Conservation (phyloP, 805 yeast genomes). For the Wickerhamiella hasegawae region DNA sequence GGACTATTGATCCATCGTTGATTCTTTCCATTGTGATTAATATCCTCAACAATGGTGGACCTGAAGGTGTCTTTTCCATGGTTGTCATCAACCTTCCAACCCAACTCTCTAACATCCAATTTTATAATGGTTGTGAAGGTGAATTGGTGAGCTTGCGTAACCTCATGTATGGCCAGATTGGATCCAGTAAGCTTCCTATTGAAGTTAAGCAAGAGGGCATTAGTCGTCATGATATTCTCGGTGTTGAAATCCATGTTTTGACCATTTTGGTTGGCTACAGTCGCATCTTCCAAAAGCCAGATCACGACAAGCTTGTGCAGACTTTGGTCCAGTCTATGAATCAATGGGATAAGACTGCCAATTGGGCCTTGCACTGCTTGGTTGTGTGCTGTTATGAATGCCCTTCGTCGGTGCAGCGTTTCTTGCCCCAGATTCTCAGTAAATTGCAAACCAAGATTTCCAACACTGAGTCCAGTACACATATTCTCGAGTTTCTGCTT, state of each 20-base stretch:
- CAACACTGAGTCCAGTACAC: slow-evolving; percentile 49
- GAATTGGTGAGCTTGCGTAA: slow-evolving; percentile 28
- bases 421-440: slow-evolving; percentile 50
- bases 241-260: slow-evolving; percentile 35
- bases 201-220: neutral
- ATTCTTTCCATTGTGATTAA: slow-evolving; percentile 33
- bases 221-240: slow-evolving; percentile 24
- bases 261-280: slow-evolving; percentile 40
- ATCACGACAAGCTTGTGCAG: slow-evolving; percentile 47
- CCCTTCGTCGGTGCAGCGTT: slow-evolving; percentile 57
- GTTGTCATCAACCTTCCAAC: slow-evolving; percentile 51
- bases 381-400: slow-evolving; percentile 69
- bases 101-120: slow-evolving; percentile 41
- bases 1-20: slow-evolving; percentile 25
- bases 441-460: slow-evolving; percentile 62
- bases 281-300: slow-evolving; percentile 33
- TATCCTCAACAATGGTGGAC: slow-evolving; percentile 33
- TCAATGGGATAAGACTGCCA: slow-evolving; percentile 65
- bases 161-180: slow-evolving; percentile 40
- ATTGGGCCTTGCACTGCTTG: slow-evolving; percentile 62
- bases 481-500: slow-evolving; percentile 57
- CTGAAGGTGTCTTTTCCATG: slow-evolving; percentile 54
- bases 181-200: slow-evolving; percentile 10
- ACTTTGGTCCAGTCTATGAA: slow-evolving; percentile 45
- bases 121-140: slow-evolving; percentile 29